Base-by-base conservation (phyloP, 148 eudicot genomes). In the Oxyria digyna region DNA sequence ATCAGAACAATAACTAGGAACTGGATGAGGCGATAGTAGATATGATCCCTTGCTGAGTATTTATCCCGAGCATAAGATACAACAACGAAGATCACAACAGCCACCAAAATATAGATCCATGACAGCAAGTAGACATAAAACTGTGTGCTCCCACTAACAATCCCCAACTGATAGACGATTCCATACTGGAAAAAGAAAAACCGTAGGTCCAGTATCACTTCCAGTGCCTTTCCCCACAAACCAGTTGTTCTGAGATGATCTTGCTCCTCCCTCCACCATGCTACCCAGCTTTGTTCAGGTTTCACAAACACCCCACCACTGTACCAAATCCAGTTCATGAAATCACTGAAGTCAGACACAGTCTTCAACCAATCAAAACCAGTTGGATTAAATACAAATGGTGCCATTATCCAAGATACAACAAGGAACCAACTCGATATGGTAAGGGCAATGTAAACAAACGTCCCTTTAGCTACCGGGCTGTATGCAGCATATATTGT, bases 311-410 rank as follows among this genome's bases (percentile, higher is more conserved):
- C 87, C 75, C 96, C 87, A 75, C 96, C 94, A 35, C 75, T 75
- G 80, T 69, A 81, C 97, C 96, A 92, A 46, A 92, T 85, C 97
- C 97, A 92, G 72, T 84, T 85, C 91, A 89, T 84, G 76, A 89
- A 92, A 69, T 89, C 88, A 68, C 86, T 87, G 69, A 92, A 89
- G 79, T 92, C 97, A 62, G 87, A 79, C 69, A 92, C 97, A 2
- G 97, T 89, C 72, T 92, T 92, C 76, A 92, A 76, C 96, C 97
- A 92, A 72, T 92, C 97, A 73, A 92, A 92, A 14, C 97, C 97
- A 4, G 90, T 82, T 11, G 97, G 97, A 67, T 91, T 91, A 77
- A 91, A 92, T 62, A 87, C 74, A 70, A 91, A 91, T 42, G 97
- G 97, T 45, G 91, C 96, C 74, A 92, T 77, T 40, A 92, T 78